Evolutionary conservation across 2,329 filamentous ascomycete species (phyloP).

Genomic region (Sporothrix phasma): DNA sequence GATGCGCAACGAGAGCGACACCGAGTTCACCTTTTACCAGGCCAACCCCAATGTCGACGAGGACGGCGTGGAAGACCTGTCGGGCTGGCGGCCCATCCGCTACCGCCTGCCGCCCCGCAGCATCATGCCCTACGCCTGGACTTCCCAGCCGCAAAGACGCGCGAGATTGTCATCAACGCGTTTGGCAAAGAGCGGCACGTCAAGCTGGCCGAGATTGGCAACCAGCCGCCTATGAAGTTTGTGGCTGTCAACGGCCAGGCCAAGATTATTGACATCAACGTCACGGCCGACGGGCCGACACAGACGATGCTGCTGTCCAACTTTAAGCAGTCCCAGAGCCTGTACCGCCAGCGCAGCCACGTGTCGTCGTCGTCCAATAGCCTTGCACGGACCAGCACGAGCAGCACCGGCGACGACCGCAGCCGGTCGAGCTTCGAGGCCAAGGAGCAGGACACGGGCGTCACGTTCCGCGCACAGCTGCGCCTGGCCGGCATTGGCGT

Average conservation of each 20-base stretch:
- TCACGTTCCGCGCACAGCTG: conserved; percentile 82
- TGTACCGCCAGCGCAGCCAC: conserved; percentile 51
- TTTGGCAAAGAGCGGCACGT: conserved; percentile 79
- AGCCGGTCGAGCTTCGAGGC: conserved; percentile 70
- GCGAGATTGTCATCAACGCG: conserved; percentile 76
- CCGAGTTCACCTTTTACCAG: conserved; percentile 94
- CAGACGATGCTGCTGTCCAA: conserved; percentile 92
- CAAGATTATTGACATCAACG: conserved; percentile 94
- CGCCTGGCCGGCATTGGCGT: conserved; percentile 84
- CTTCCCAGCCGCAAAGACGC: conserved; percentile 93
- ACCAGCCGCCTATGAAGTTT: conserved; percentile 88
- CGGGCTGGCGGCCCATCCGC: conserved; percentile 83
- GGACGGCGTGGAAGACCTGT: conserved; percentile 72
- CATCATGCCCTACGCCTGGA: conserved; percentile 99
- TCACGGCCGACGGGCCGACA: conserved; percentile 88
- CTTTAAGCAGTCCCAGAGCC: conserved; percentile 83
- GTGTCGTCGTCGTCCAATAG: not conserved
- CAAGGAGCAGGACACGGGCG: conserved; percentile 78
- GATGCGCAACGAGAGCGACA: conserved; percentile 96
- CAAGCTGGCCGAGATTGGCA: conserved; percentile 92
- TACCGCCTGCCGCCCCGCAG: conserved; percentile 88
- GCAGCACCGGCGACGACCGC: conserved; percentile 8
- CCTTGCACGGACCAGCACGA: not conserved
- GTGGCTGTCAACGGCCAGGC: conserved; percentile 55
- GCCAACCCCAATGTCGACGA: conserved; percentile 88